These are phyloP conservation scores for Venturia pyrina DNA, from an alignment of 2,329 filamentous ascomycete species.

Conservation along the genomic window DNA sequence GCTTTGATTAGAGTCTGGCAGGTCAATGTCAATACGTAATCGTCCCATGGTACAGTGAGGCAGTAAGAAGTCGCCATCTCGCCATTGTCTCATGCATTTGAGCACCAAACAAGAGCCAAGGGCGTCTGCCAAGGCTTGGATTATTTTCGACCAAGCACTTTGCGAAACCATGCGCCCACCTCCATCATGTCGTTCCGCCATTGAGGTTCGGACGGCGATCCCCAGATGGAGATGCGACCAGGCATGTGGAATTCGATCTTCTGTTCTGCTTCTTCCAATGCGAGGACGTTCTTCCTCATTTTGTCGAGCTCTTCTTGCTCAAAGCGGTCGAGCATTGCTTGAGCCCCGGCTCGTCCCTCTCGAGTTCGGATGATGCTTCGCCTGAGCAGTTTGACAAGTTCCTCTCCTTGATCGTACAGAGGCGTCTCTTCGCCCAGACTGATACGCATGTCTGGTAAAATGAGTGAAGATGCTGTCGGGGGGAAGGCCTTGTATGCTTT, in stretches of 20 bases:
- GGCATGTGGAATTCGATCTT: constrained; percentile 11
- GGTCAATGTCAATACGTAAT: too few relatives aligned
- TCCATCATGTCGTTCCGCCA: constrained; percentile 8
- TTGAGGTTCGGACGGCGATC: neutral
- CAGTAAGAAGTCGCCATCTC: neutral
- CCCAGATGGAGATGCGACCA: constrained; percentile 13
- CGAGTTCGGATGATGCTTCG: constrained; percentile 28
- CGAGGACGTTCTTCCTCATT: constrained; percentile 8
- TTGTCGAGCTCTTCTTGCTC: neutral
- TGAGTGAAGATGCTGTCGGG: constrained; percentile 27
- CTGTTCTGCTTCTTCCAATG: constrained; percentile 14
- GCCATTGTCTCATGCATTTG: neutral
- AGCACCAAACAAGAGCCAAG: neutral
- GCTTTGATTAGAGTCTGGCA: too few relatives aligned
- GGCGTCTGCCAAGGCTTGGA: neutral
- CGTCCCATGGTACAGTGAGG: too few relatives aligned
- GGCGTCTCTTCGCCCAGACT: constrained; percentile 28
- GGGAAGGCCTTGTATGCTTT: constrained; percentile 32
- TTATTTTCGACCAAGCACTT: constrained; percentile 9
- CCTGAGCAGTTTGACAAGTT: constrained; percentile 30
- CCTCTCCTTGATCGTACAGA: constrained; percentile 30
- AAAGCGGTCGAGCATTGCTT: neutral
- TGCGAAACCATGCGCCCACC: constrained; percentile 15
- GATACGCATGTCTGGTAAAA: constrained; percentile 32
- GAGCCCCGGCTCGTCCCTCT: neutral